Conservation (phyloP, 2,329 filamentous ascomycete species). For the Pseudopithomyces chartarum region DNA sequence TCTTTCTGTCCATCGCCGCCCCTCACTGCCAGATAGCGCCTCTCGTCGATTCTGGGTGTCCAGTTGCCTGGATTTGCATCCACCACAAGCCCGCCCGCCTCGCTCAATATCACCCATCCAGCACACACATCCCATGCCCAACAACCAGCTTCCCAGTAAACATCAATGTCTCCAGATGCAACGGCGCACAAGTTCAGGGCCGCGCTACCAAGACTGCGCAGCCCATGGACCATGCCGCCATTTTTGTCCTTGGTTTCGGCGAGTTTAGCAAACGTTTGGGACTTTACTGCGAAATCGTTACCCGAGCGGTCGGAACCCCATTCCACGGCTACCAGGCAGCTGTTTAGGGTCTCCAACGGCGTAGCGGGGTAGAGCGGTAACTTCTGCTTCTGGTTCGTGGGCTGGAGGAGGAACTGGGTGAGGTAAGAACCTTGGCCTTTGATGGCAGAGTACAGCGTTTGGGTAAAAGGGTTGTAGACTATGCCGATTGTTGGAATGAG, state of each 20-base stretch:
- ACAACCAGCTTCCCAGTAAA: constrained; percentile 83
- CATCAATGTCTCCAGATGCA: constrained; percentile 71
- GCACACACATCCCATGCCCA: constrained; percentile 88
- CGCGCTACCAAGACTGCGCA: constrained; percentile 73
- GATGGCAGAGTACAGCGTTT: constrained; percentile 71
- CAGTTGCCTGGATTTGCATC: constrained; percentile 76
- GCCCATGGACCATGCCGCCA: constrained; percentile 76
- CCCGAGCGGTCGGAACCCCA: constrained; percentile 74
- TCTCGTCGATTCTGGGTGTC: constrained; percentile 61
- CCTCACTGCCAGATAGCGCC: constrained; percentile 59
- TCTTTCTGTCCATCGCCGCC: constrained; percentile 51
- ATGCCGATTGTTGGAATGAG: constrained; percentile 70
- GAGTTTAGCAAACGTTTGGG: constrained; percentile 64
- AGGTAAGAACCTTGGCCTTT: constrained; percentile 68
- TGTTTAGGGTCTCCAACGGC: constrained; percentile 64
- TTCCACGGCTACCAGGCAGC: constrained; percentile 71
- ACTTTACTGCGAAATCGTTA: constrained; percentile 72
- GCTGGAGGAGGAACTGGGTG: constrained; percentile 16
- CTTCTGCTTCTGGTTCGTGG: constrained; percentile 25
- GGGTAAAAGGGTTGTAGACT: constrained; percentile 79
- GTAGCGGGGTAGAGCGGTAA: constrained; percentile 59
- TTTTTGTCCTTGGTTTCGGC: constrained; percentile 62
- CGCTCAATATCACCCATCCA: constrained; percentile 75
- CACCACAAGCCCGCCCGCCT: constrained; percentile 75
- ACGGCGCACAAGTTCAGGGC: constrained; percentile 77